Evolutionary conservation across 495 filamentous ascomycete genomes (phyloP).

Genomic region (Aspergillus mulundensis): DNA sequence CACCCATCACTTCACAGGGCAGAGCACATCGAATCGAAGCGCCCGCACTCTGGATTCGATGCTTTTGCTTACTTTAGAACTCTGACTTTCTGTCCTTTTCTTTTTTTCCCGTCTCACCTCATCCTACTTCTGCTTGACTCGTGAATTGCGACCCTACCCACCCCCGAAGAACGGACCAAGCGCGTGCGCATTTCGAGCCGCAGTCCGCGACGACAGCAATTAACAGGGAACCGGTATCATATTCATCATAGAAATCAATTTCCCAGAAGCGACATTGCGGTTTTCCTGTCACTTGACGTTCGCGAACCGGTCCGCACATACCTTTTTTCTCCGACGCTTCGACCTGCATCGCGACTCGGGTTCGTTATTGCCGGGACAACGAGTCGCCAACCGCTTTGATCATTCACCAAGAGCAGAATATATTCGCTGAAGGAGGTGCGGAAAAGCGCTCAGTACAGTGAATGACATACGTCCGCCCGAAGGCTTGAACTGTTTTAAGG

Average conservation of each 20-base stretch:
- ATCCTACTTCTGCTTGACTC: conserved; percentile 10
- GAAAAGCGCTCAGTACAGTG: conserved; percentile 4
- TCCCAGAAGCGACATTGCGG: background rate
- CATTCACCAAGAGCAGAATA: background rate
- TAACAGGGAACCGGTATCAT: conserved; percentile 1
- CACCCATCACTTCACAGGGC: conserved; percentile 11
- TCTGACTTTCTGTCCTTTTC: conserved; percentile 3
- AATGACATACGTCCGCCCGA: conserved; percentile 13
- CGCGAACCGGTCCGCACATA: conserved; percentile 10
- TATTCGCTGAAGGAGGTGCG: background rate
- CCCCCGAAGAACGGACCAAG: conserved; percentile 2
- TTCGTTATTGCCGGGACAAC: conserved; percentile 13
- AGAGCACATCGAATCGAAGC: conserved; percentile 16
- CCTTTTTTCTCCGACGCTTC: background rate
- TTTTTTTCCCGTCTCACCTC: background rate
- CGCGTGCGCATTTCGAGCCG: conserved; percentile 12
- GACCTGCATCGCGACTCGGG: conserved; percentile 7
- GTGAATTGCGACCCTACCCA: conserved; percentile 16
- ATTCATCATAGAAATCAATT: background rate
- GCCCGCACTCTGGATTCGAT: background rate
- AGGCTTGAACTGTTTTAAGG: conserved; percentile 6
- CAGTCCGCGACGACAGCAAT: background rate
- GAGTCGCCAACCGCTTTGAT: background rate
- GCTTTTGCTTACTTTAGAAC: conserved; percentile 4
- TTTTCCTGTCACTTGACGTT: background rate